These are phyloP conservation scores for Spathaspora arborariae DNA, from an alignment of 805 yeast species.

Conservation along the genomic window DNA sequence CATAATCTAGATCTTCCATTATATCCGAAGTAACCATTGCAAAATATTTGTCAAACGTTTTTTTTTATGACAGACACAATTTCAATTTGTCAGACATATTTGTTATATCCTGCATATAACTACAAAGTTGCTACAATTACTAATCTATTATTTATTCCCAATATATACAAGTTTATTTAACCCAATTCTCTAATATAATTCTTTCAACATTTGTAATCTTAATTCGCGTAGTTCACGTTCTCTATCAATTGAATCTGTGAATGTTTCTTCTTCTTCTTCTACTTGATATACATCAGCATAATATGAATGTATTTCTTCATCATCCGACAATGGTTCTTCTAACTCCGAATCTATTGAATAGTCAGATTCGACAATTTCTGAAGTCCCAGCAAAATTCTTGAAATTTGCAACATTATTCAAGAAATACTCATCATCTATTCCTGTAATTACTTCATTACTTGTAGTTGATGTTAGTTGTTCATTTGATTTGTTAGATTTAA, in stretches of 20 bases:
- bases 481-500: conserved; percentile 10
- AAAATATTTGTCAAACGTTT: too few species aligned
- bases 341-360: background rate
- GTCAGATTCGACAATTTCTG: conserved; percentile 5
- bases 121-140: background rate
- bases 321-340: conserved; percentile 9
- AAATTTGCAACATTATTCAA: conserved; percentile 17
- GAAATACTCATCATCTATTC: conserved; percentile 27
- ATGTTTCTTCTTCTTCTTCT: background rate
- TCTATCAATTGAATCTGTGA: conserved; percentile 13
- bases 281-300: background rate
- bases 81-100: too few species aligned
- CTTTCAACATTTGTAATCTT: conserved; percentile 34
- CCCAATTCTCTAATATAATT: conserved; percentile 15
- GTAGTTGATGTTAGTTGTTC: conserved; percentile 1
- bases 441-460: conserved; percentile 7
- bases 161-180: conserved; percentile 9
- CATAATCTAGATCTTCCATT: too few species aligned
- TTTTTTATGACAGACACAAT: too few species aligned
- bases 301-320: conserved; percentile 10
- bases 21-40: too few species aligned
- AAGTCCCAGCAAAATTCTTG: conserved; percentile 22
- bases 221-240: conserved; percentile 37
- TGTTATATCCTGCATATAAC: too few species aligned
- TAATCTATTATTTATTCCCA: conserved; percentile 7